These are phyloP conservation scores for Francoa sonchifolia DNA, from an alignment of 441 rosid genomes.

Conservation along the genomic window DNA sequence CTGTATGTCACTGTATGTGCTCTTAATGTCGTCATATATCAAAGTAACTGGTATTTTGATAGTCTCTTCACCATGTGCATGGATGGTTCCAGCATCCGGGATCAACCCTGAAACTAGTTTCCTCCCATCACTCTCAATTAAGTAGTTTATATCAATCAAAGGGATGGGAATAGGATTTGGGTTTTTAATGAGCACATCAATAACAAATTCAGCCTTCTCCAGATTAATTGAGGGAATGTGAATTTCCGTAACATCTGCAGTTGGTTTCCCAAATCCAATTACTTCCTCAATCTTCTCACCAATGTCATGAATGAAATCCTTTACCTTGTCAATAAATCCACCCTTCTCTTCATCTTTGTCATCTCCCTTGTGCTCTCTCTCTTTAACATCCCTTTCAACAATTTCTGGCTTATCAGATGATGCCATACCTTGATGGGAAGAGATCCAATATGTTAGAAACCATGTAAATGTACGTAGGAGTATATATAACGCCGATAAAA, in stretches of 20 bases:
- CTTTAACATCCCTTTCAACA: conserved; percentile 41
- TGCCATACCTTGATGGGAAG: conserved; percentile 38
- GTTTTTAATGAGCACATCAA: conserved; percentile 74
- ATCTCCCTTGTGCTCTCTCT: conserved; percentile 27
- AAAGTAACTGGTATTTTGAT: conserved; percentile 71
- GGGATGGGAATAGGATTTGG: conserved; percentile 93
- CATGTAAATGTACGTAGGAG: not conserved
- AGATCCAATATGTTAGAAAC: not conserved
- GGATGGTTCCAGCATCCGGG: conserved; percentile 84
- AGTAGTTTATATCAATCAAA: conserved; percentile 63
- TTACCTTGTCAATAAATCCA: conserved; percentile 73
- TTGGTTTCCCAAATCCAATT: conserved; percentile 89
- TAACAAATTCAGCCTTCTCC: conserved; percentile 59
- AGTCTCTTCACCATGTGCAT: conserved; percentile 85
- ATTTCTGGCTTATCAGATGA: conserved; percentile 58
- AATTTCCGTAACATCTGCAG: conserved; percentile 69
- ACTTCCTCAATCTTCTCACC: conserved; percentile 83
- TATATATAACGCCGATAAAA: too few relatives aligned
- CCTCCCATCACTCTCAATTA: conserved; percentile 77
- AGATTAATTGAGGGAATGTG: conserved; percentile 70
- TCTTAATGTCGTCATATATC: conserved; percentile 73
- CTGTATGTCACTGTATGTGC: conserved; percentile 57
- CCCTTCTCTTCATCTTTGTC: conserved; percentile 50
- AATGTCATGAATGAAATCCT: conserved; percentile 81
- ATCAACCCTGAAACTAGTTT: conserved; percentile 78